phyloP scores from a whole-genome alignment of 495 filamentous ascomycete species.

The Extremus antarcticus region DNA sequence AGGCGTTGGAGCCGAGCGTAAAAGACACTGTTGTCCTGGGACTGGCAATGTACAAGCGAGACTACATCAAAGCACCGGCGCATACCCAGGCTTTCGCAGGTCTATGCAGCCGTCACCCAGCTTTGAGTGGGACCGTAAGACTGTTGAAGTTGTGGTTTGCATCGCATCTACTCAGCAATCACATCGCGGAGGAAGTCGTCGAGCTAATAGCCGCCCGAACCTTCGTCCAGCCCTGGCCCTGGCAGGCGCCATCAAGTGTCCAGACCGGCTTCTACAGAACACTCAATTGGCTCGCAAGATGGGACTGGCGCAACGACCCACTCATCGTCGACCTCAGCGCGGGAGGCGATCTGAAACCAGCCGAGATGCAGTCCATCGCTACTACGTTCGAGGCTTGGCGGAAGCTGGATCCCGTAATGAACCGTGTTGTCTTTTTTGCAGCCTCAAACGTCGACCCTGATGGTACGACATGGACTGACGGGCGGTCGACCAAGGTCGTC shows the following conservation, averaged over 20 bases:
- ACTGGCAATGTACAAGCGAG: conserved; percentile 58
- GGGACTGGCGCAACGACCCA: conserved; percentile 84
- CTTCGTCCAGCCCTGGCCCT: conserved; percentile 78
- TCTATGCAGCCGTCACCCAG: conserved; percentile 67
- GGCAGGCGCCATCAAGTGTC: conserved; percentile 64
- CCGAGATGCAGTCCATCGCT: conserved; percentile 48
- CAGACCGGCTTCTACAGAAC: conserved; percentile 74
- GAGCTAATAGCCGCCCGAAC: conserved; percentile 65
- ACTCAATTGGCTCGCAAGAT: conserved; percentile 62
- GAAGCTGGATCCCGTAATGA: conserved; percentile 79
- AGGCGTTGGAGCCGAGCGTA: conserved; percentile 44
- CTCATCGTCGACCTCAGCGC: conserved; percentile 61
- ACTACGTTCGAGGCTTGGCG: conserved; percentile 70
- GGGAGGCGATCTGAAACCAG: conserved; percentile 33
- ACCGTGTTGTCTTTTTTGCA: conserved; percentile 67
- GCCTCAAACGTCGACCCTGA: conserved; percentile 67
- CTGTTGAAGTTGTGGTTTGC: conserved; percentile 84
- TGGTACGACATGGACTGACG: conserved; percentile 71
- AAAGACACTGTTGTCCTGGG: conserved; percentile 52
- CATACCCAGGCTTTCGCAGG: conserved; percentile 70
- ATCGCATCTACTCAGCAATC: conserved; percentile 62
- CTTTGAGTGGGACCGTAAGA: conserved; percentile 76
- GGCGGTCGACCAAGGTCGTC: conserved; percentile 64
- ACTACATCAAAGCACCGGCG: conserved; percentile 60
- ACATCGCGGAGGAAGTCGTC: conserved; percentile 68